Percentiles rank a stretch among this genome's conserved stretches.
Evolutionary conservation across 2,329 filamentous ascomycete species (phyloP).

Genomic region (Geosmithia putterillii): DNA sequence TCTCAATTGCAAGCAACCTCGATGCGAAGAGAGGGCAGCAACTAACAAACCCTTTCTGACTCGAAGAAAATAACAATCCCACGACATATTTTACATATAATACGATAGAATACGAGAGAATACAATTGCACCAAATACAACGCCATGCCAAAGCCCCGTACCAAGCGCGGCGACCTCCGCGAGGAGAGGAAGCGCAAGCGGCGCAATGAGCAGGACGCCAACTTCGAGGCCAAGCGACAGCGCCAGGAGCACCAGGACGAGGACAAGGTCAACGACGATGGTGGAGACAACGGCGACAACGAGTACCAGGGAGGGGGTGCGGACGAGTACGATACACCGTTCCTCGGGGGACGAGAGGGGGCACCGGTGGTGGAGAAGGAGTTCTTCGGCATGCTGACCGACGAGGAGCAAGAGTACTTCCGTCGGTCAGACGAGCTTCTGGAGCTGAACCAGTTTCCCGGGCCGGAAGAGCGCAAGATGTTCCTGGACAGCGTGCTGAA

Average conservation of each 20-base stretch:
- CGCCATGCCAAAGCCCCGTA: conserved; percentile 30
- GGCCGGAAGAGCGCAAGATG: conserved; percentile 55
- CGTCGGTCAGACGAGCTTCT: conserved; percentile 80
- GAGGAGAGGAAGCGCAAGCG: conserved; percentile 28
- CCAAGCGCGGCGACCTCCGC: conserved; percentile 24
- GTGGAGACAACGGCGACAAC: conserved; percentile 9
- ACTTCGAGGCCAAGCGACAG: conserved; percentile 12
- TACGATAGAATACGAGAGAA: background rate
- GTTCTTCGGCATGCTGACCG: conserved; percentile 88
- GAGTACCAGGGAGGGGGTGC: conserved; percentile 10
- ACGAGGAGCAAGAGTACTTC: conserved; percentile 94
- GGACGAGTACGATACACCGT: background rate
- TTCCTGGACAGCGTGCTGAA: conserved; percentile 75
- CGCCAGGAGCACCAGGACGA: conserved; percentile 6
- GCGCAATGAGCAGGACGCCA: conserved; percentile 11
- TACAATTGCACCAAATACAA: background rate
- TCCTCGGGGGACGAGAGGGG: conserved; percentile 5
- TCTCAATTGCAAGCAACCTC: background rate
- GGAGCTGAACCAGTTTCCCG: conserved; percentile 77
- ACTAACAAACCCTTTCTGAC: too few species aligned
- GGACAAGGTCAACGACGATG: conserved; percentile 8
- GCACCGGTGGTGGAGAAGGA: conserved; percentile 51
- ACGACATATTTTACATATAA: background rate
- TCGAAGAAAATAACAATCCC: too few species aligned
- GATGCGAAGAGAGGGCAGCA: too few species aligned